Base-by-base conservation (phyloP, 306 rosid species). In the Prinsepia uniflora region DNA sequence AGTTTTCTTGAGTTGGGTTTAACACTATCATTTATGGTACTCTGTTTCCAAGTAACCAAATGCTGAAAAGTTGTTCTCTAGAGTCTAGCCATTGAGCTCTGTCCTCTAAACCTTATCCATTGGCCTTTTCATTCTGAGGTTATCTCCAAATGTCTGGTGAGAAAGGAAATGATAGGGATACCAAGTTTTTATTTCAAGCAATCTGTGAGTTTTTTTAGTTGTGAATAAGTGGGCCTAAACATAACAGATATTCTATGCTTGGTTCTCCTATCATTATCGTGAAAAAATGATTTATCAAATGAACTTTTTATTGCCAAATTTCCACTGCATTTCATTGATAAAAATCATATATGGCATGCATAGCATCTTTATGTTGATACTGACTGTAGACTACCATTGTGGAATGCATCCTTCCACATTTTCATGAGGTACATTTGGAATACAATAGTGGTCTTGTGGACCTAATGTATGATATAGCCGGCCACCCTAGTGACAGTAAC, bases 291-390 rank as follows among this genome's bases (percentile, higher is more conserved):
- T 30, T 1, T 43, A 5, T 65, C 67, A 69, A 57, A 7, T 10
- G 67, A 58, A 18, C 62, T n/a, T 59, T 64, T 49, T 42, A 52
- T 71, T 63, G 66, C 70, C 42, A 54, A 15, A 54, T 30, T 30
- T 30, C 36, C 36, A 30, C 36, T 30, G 36, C 3, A 30, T 30
- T 30, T 30, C 36, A 30, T 30, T 30, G 3, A 2, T 30, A 30
- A 30, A 30, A 30, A 30, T 30, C 36, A 30, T 30, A 30, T 30
- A 30, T 30, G 36, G 48, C 24, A 47, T 63, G 61, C 12, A 36
- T 45, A 43, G 71, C n/a, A 52, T 9, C 65, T 62, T 54, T 70
- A n/a, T 34, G n/a, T 18, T 53, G 48, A 24, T 8, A 42, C 50
- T 19, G 42, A 49, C 40, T 22, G 53, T 41, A 52, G 68, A 3